Evolutionary conservation across 2,329 filamentous ascomycete genomes (phyloP), one percentile per base, ranked within the genome.

Genomic region (Mollisia scopiformis): DNA sequence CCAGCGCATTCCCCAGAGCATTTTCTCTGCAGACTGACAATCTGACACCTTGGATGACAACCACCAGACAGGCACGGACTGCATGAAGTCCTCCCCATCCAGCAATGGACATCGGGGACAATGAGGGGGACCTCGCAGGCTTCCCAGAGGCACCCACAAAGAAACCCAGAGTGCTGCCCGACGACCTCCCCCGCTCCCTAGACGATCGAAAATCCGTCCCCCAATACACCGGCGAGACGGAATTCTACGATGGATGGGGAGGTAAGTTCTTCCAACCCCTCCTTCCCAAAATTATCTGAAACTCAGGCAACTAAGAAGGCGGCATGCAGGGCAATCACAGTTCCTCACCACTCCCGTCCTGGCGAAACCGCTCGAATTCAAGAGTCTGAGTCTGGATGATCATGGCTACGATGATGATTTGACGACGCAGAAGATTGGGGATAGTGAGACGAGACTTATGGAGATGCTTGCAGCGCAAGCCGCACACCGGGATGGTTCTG

Each of bases 181-280:
- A 85, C 68, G 95, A 99, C 77, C 85, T 99, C 35, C 95, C 95
- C 11, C 95, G 86, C 68, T 97, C 93, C 13, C 85, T 99, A 58
- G 90, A 99, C 75, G 95, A 99, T 79, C 87, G 95, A 62, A 86
- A 88, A 69, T 83, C 83, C 71, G 84, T 90, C 33, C 84, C 88
- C 3, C 69, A 76, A 50, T 84, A 88, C 65, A 84, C 90, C 58
- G 82, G 83, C 39, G 95, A 98, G 81, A 97, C 93, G 41, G 95
- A 98, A 81, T 92, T 97, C 80, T 99, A 98, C 76, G 95, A 99
- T 84, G 95, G 92, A 69, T 99, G 95, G 95, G 93, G 98, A 88
- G 94, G 94, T 89, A 75, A 35, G 62, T 47, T 21, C 33, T 21
- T 54, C 10, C 30, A 13, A 49, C 23, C 39, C 23, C 43, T 27